These are phyloP conservation scores for Starmerella stigmatis DNA, from an alignment of 805 yeast species.

Conservation along the genomic window DNA sequence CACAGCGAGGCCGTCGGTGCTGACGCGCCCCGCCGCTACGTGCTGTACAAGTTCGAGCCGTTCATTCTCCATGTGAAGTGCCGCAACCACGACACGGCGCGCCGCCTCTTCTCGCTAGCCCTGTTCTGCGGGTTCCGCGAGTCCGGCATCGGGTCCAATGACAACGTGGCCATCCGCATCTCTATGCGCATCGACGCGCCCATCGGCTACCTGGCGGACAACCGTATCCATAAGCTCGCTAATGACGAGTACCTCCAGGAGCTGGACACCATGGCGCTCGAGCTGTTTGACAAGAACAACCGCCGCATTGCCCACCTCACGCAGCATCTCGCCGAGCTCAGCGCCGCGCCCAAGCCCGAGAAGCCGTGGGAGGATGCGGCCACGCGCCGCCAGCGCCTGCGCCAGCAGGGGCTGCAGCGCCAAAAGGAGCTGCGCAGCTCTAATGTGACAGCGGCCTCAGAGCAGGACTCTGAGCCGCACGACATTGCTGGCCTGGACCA, in stretches of 20 bases:
- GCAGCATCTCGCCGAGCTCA: slow-evolving; percentile 11
- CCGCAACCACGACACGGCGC: slow-evolving; percentile 48
- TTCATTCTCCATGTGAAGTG: slow-evolving; percentile 77
- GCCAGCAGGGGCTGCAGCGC: slow-evolving; percentile 12
- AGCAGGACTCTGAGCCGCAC: background rate
- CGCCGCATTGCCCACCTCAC: slow-evolving; percentile 43
- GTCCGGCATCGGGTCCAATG: slow-evolving; percentile 72
- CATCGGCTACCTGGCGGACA: slow-evolving; percentile 44
- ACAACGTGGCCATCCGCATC: slow-evolving; percentile 65
- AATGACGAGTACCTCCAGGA: slow-evolving; percentile 41
- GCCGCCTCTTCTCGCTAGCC: slow-evolving; percentile 54
- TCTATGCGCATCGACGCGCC: slow-evolving; percentile 70
- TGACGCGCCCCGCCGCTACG: slow-evolving; percentile 38
- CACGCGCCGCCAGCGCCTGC: slow-evolving; percentile 7
- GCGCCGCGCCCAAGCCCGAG: slow-evolving; percentile 27
- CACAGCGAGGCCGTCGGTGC: slow-evolving; percentile 11
- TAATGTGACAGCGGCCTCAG: background rate
- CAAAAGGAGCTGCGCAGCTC: background rate
- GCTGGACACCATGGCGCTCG: slow-evolving; percentile 46
- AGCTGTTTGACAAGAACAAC: slow-evolving; percentile 57
- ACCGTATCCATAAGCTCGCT: slow-evolving; percentile 38
- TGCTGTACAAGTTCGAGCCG: slow-evolving; percentile 75
- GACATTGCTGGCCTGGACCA: background rate
- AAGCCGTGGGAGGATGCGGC: slow-evolving; percentile 50
- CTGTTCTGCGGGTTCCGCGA: slow-evolving; percentile 83